These are phyloP conservation scores for Tetradesmus lagerheimii DNA, from an alignment of 139 green algal species.

Conservation along the genomic window DNA sequence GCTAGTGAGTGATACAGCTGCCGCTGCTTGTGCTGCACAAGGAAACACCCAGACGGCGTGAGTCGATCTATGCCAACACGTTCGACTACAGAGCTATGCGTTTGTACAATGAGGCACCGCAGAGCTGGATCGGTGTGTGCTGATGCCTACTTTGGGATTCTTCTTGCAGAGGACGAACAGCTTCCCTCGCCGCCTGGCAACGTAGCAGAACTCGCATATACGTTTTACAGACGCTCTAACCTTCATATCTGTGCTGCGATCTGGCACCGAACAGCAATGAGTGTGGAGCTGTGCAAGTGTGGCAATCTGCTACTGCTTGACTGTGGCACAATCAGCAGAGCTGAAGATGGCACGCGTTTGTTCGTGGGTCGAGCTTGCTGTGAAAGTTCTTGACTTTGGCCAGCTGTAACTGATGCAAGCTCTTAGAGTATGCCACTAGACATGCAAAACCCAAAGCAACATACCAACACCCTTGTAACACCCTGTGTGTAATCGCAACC, in stretches of 20 bases:
- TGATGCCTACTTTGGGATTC: constrained; percentile 42
- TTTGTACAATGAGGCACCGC: not conserved
- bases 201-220: constrained; percentile 53
- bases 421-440: no score
- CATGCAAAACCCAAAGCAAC: no score
- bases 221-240: constrained; percentile 46
- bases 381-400: no score
- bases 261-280: no score
- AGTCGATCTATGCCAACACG: not conserved
- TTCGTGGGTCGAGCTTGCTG: no score
- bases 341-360: not conserved
- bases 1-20: constrained; percentile 39
- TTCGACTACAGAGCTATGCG: not conserved
- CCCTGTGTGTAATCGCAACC: no score
- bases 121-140: not conserved
- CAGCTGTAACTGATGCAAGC: no score
- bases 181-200: constrained; percentile 43
- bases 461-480: no score
- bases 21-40: constrained; percentile 46
- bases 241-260: constrained; percentile 45
- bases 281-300: not conserved
- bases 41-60: not conserved
- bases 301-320: not conserved
- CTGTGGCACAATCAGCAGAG: not conserved
- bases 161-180: constrained; percentile 60